Evolutionary conservation across 768 basidiomycete species (phyloP).

Genomic region (Myochromella boudieri): DNA sequence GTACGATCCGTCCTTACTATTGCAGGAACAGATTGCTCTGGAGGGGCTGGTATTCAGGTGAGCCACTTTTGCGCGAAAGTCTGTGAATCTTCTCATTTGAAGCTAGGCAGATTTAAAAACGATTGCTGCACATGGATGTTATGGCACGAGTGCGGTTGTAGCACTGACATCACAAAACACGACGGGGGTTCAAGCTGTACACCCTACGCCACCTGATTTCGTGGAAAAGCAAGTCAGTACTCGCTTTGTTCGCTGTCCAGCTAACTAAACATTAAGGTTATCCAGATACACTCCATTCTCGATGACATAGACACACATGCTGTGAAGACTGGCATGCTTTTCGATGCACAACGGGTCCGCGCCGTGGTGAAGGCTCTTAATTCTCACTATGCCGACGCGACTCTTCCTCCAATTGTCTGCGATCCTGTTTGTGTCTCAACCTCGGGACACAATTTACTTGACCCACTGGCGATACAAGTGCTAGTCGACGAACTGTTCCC

Average conservation of each 20-base stretch:
- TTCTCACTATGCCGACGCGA: slow-evolving; percentile 29
- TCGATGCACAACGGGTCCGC: slow-evolving; percentile 50
- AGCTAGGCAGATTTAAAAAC: slow-evolving; percentile 83
- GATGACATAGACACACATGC: slow-evolving; percentile 69
- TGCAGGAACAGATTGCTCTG: slow-evolving; percentile 79
- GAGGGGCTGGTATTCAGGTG: slow-evolving; percentile 91
- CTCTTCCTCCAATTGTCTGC: slow-evolving; percentile 60
- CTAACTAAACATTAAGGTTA: background rate
- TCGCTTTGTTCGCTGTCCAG: background rate
- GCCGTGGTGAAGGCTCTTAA: slow-evolving; percentile 54
- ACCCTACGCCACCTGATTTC: slow-evolving; percentile 66
- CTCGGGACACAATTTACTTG: slow-evolving; percentile 78
- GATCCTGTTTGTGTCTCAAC: slow-evolving; percentile 94
- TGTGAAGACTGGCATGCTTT: slow-evolving; percentile 92
- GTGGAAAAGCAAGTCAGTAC: slow-evolving; percentile 67
- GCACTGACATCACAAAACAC: slow-evolving; percentile 93
- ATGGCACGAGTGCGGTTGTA: slow-evolving; percentile 80
- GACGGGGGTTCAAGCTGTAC: slow-evolving; percentile 73
- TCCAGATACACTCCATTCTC: slow-evolving; percentile 69
- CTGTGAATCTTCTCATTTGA: background rate
- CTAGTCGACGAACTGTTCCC: slow-evolving; percentile 70
- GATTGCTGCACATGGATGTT: slow-evolving; percentile 75
- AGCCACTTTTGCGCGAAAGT: background rate
- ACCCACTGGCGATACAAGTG: slow-evolving; percentile 59
- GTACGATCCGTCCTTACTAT: slow-evolving; percentile 57